A percentile compares a stretch with the other conserved stretches of the same genome.
phyloP scores from a whole-genome alignment of 805 yeast species.

The Wickerhamiella bombiphila region DNA sequence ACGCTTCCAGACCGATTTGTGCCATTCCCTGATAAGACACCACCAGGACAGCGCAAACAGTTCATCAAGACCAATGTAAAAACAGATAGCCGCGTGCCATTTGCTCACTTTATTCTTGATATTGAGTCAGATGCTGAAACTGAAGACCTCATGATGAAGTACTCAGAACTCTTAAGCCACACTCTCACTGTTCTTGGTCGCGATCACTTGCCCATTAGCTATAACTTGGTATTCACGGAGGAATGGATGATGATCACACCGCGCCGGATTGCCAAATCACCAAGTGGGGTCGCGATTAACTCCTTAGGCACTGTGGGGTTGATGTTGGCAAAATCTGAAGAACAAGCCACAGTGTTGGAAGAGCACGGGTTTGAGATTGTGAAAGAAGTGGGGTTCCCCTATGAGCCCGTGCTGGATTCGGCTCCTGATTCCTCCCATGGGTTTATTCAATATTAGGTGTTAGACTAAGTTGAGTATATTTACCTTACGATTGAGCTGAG shows the following conservation, averaged over 20 bases:
- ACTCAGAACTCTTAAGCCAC: conserved; percentile 37
- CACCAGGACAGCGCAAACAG: conserved; percentile 9
- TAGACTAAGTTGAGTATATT: too few relatives aligned
- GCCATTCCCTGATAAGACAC: conserved; percentile 42
- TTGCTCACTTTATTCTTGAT: conserved; percentile 72
- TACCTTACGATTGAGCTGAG: conserved; percentile 24
- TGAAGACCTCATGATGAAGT: conserved; percentile 39
- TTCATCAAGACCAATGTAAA: background rate
- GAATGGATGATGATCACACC: conserved; percentile 84
- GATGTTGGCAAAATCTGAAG: conserved; percentile 56
- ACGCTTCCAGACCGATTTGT: conserved; percentile 44
- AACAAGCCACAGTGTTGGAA: conserved; percentile 20
- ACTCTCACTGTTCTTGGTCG: conserved; percentile 37
- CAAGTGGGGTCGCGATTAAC: conserved; percentile 45
- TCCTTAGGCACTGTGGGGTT: conserved; percentile 72
- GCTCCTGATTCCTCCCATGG: conserved; percentile 12
- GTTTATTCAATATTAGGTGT: conserved; percentile 12
- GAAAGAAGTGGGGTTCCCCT: conserved; percentile 15
- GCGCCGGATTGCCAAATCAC: conserved; percentile 29
- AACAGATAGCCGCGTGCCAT: conserved; percentile 41
- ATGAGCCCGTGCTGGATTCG: conserved; percentile 9
- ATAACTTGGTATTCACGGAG: conserved; percentile 68
- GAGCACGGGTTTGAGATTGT: conserved; percentile 10
- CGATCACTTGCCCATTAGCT: conserved; percentile 34
- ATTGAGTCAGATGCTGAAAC: conserved; percentile 30